Conservation (phyloP, 352 stramenopile species). For the Pythium brassicae region DNA sequence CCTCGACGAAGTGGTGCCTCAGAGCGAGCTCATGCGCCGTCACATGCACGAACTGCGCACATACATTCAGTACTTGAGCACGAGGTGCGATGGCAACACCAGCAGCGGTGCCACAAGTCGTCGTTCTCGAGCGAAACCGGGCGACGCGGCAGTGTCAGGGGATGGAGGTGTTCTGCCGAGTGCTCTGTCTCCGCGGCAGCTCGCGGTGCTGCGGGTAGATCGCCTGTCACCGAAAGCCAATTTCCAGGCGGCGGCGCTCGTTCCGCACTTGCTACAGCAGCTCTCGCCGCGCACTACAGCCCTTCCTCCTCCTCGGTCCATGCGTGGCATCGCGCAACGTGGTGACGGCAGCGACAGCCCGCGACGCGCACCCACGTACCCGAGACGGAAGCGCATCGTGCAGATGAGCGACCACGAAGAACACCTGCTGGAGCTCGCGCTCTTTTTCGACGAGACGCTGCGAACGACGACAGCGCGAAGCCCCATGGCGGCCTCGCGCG, state of each 20-base stretch:
- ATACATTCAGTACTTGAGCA: constrained; percentile 25
- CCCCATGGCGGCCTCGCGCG: background rate
- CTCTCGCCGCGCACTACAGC: constrained; percentile 15
- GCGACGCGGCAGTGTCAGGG: no score
- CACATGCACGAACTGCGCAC: constrained; percentile 15
- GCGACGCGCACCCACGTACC: background rate
- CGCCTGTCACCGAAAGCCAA: constrained; percentile 10
- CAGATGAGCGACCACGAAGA: constrained; percentile 43
- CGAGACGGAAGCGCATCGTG: constrained; percentile 23
- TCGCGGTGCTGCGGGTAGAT: constrained; percentile 1
- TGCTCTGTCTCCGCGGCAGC: background rate
- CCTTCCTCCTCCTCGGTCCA: background rate
- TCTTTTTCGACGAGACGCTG: constrained; percentile 29
- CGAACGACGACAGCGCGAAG: background rate
- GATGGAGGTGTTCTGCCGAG: background rate
- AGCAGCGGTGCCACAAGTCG: background rate
- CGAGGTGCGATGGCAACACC: background rate
- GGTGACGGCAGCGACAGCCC: background rate
- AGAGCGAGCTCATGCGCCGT: constrained; percentile 3
- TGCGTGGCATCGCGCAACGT: background rate
- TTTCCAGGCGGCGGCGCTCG: constrained; percentile 5
- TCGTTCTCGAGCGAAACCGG: background rate
- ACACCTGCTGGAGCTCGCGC: constrained; percentile 27
- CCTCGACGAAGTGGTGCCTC: constrained; percentile 22
- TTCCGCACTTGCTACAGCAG: constrained; percentile 17